Evolutionary conservation across 805 yeast species (phyloP).

Genomic region (Zygoascus tannicola): DNA sequence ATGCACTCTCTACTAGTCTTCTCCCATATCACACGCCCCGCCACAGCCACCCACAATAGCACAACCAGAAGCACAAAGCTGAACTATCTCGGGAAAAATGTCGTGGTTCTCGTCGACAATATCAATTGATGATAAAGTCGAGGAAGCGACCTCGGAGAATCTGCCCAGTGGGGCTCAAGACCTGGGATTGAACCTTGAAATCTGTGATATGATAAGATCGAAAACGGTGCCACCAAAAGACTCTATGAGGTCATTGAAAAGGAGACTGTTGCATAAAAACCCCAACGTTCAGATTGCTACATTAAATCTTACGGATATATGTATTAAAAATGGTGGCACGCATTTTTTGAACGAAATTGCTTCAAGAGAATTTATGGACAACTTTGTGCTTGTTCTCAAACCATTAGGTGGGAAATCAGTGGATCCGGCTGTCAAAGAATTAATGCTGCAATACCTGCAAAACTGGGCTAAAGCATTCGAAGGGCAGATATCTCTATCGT

Average conservation of each 20-base stretch:
- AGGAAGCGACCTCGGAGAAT: slow-evolving; percentile 76
- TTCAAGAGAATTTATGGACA: slow-evolving; percentile 78
- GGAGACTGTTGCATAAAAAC: slow-evolving; percentile 58
- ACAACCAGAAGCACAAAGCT: too few relatives aligned
- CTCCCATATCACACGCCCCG: background rate
- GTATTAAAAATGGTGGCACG: slow-evolving; percentile 87
- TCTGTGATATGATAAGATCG: slow-evolving; percentile 78
- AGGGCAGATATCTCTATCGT: slow-evolving; percentile 52
- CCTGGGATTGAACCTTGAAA: slow-evolving; percentile 59
- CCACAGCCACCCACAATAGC: too few relatives aligned
- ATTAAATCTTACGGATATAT: slow-evolving; percentile 69
- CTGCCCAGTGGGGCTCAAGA: slow-evolving; percentile 89
- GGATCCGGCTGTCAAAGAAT: slow-evolving; percentile 46
- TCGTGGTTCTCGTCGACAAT: slow-evolving; percentile 30
- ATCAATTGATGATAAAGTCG: slow-evolving; percentile 52
- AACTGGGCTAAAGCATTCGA: slow-evolving; percentile 71
- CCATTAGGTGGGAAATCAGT: slow-evolving; percentile 25
- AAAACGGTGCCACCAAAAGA: slow-evolving; percentile 70
- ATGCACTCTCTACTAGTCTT: background rate
- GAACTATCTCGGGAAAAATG: too few relatives aligned
- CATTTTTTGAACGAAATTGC: slow-evolving; percentile 75
- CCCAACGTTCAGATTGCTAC: slow-evolving; percentile 75
- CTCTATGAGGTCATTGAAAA: slow-evolving; percentile 77
- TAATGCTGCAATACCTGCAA: slow-evolving; percentile 57
- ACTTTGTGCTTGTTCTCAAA: slow-evolving; percentile 42